Evolutionary conservation across 495 filamentous ascomycete genomes (phyloP).

Genomic region (Apiosordaria backusii): DNA sequence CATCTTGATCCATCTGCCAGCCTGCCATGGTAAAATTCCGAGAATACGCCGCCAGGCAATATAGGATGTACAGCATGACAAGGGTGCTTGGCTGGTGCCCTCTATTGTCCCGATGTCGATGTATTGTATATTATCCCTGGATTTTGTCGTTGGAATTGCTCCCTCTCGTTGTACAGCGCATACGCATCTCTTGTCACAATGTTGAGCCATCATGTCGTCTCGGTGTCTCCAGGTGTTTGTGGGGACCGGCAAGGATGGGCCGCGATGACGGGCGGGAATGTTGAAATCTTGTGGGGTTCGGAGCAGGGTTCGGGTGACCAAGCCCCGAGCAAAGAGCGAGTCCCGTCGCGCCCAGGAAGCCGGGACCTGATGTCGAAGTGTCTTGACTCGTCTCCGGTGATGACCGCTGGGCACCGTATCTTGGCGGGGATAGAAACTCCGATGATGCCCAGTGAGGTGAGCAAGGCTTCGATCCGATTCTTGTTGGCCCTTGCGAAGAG

Average conservation of each 20-base stretch:
- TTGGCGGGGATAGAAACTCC: too few relatives aligned
- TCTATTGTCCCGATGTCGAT: not conserved
- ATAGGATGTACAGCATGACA: not conserved
- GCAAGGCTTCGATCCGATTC: too few relatives aligned
- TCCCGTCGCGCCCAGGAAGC: not conserved
- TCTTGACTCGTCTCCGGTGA: not conserved
- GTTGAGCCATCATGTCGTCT: not conserved
- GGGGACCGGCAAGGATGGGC: not conserved
- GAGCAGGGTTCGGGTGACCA: conserved; percentile 9
- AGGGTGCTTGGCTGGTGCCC: not conserved
- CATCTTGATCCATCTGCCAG: not conserved
- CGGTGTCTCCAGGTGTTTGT: not conserved
- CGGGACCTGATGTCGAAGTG: conserved; percentile 7
- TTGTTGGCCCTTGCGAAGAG: not conserved
- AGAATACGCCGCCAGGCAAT: conserved; percentile 22
- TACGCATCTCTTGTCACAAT: not conserved
- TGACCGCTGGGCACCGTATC: not conserved
- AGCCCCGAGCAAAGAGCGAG: conserved; percentile 11
- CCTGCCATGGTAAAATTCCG: conserved; percentile 18
- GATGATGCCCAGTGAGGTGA: too few relatives aligned
- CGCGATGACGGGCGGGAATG: not conserved
- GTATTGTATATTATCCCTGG: not conserved
- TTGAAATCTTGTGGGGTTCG: not conserved
- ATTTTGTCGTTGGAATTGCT: not conserved
- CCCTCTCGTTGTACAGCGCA: not conserved